Conservation (phyloP, 2,329 filamentous ascomycete genomes). For the Paecilomyces variotii region DNA sequence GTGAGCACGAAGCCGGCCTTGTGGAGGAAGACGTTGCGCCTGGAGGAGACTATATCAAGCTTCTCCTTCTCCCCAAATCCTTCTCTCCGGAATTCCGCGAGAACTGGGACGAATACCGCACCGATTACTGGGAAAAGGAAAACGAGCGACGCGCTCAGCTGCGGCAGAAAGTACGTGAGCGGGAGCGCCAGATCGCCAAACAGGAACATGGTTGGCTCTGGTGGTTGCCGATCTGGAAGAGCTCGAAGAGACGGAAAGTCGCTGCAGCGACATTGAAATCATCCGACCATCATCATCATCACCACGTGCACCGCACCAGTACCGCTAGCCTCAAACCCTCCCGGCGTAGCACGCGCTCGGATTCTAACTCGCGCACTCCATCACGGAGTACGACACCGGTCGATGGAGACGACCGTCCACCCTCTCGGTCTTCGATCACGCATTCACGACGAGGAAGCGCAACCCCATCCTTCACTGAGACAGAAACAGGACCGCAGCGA, state of each 20-base stretch:
- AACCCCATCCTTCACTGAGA: slow-evolving; percentile 18
- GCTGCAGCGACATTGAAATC: slow-evolving; percentile 14
- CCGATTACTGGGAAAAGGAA: slow-evolving; percentile 94
- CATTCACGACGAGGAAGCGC: slow-evolving; percentile 27
- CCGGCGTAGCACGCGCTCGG: slow-evolving; percentile 28
- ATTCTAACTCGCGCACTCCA: slow-evolving; percentile 34
- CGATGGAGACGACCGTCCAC: not conserved
- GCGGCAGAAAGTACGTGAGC: slow-evolving; percentile 59
- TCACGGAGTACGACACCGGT: slow-evolving; percentile 34
- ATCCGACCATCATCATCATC: slow-evolving; percentile 19
- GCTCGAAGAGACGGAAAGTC: slow-evolving; percentile 22
- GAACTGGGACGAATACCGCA: slow-evolving; percentile 91
- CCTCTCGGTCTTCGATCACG: not conserved
- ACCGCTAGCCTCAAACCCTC: slow-evolving; percentile 20
- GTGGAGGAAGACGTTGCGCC: slow-evolving; percentile 86
- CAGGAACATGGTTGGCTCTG: slow-evolving; percentile 68
- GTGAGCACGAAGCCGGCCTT: slow-evolving; percentile 53
- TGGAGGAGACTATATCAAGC: slow-evolving; percentile 84
- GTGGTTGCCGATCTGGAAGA: slow-evolving; percentile 61
- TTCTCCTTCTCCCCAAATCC: slow-evolving; percentile 84
- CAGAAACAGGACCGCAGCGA: slow-evolving; percentile 12
- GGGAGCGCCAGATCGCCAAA: slow-evolving; percentile 60
- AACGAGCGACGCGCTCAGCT: slow-evolving; percentile 78
- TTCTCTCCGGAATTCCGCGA: slow-evolving; percentile 92
- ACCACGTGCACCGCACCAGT: slow-evolving; percentile 19